Percentiles rank a stretch among this genome's conserved stretches.
Conservation (phyloP, 306 rosid genomes). For the Astragalus membranaceus region DNA sequence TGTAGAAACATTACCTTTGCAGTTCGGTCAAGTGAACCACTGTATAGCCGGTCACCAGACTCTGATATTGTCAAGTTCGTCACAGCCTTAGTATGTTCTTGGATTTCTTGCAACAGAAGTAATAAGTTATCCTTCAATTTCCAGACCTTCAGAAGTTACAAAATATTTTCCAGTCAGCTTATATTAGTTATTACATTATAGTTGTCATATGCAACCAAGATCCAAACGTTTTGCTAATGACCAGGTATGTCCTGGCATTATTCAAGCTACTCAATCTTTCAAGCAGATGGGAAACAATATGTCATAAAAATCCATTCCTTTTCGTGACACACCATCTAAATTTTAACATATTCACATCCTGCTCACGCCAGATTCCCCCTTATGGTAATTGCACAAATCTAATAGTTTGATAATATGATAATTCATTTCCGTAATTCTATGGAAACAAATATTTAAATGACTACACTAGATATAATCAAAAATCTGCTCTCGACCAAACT, state of each 20-base stretch:
- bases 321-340: not conserved
- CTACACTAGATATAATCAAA: not conserved
- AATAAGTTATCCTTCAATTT: constrained; percentile 52
- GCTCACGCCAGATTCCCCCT: not conserved
- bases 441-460: not conserved
- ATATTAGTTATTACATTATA: not conserved
- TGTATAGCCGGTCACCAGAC: constrained; percentile 52
- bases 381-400: not conserved
- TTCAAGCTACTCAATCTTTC: constrained; percentile 12
- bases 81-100: constrained; percentile 66
- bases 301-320: not conserved
- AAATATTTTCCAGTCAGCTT: constrained; percentile 22
- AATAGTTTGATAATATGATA: not conserved
- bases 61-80: constrained; percentile 52
- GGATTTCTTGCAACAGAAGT: constrained; percentile 62
- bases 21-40: constrained; percentile 82
- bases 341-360: not conserved
- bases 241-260: not conserved
- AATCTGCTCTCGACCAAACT: not conserved
- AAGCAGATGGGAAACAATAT: too few species aligned
- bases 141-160: constrained; percentile 64
- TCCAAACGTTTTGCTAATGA: constrained; percentile 5
- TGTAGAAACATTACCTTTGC: constrained; percentile 40
- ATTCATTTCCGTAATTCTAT: not conserved
- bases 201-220: constrained; percentile 5